phyloP scores from a whole-genome alignment of 176 grass and related monocot species.

The maize (Zea mays) region DNA sequence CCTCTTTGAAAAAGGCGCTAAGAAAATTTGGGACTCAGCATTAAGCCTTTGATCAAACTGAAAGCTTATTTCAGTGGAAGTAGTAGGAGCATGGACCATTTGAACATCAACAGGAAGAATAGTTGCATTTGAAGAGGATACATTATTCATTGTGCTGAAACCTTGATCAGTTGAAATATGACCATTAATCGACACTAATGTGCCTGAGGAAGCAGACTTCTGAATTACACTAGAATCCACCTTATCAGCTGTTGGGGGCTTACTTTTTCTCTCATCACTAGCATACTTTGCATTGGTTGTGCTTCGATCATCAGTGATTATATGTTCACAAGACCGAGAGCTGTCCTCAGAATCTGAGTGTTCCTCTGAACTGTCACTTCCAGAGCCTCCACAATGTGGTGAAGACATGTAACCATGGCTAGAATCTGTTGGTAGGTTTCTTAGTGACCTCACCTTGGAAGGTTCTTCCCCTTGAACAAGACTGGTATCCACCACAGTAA shows the following conservation, averaged over 20 bases:
- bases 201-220: slow-evolving; percentile 39
- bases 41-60: slow-evolving; percentile 52
- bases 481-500: slow-evolving; percentile 96
- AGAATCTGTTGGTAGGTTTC: slow-evolving; percentile 64
- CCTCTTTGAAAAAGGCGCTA: slow-evolving; percentile 54
- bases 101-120: slow-evolving; percentile 47
- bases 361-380: slow-evolving; percentile 53
- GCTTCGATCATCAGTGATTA: slow-evolving; percentile 28
- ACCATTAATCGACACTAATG: slow-evolving; percentile 35
- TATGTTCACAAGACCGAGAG: slow-evolving; percentile 41
- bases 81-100: slow-evolving; percentile 43
- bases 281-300: slow-evolving; percentile 33
- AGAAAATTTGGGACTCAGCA: slow-evolving; percentile 51
- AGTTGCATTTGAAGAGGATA: slow-evolving; percentile 28
- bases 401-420: slow-evolving; percentile 49
- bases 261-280: slow-evolving; percentile 30
- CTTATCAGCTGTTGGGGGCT: slow-evolving; percentile 27
- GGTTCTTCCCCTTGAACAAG: slow-evolving; percentile 70
- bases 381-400: slow-evolving; percentile 42
- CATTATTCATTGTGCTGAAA: slow-evolving; percentile 32
- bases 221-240: slow-evolving; percentile 41
- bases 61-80: slow-evolving; percentile 50
- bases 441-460: slow-evolving; percentile 77
- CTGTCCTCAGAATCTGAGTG: slow-evolving; percentile 50
- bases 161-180: slow-evolving; percentile 47